Evolutionary conservation across 202 grass and related monocot genomes (phyloP).

Genomic region (Schoenoplectus triqueter): DNA sequence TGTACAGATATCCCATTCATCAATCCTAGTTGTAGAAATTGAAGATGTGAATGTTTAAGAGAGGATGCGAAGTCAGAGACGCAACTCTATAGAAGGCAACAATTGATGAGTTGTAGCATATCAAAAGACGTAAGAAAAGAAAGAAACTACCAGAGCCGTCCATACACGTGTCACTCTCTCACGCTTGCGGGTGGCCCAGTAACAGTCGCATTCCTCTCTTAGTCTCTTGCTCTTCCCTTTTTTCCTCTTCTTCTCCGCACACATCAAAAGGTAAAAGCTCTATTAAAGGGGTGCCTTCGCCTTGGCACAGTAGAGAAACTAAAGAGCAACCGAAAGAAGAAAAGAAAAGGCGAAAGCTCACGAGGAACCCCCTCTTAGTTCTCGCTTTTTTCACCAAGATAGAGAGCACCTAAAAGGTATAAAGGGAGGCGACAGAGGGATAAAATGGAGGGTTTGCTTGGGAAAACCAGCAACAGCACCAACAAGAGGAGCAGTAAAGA

Average conservation of each 20-base stretch:
- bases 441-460: slow-evolving; percentile 40
- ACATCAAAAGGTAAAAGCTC: slow-evolving; percentile 13
- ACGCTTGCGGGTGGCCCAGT: slow-evolving; percentile 15
- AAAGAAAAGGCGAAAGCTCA: slow-evolving; percentile 27
- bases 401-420: slow-evolving; percentile 1
- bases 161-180: slow-evolving; percentile 30
- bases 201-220: background rate
- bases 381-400: slow-evolving; percentile 17
- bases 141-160: slow-evolving; percentile 38
- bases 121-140: slow-evolving; percentile 18
- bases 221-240: background rate
- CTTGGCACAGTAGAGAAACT: background rate
- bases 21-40: background rate
- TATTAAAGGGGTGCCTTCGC: slow-evolving; percentile 30
- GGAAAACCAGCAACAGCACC: slow-evolving; percentile 25
- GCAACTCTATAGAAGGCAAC: background rate
- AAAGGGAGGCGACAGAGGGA: slow-evolving; percentile 1
- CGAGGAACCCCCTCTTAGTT: slow-evolving; percentile 34
- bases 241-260: slow-evolving; percentile 19
- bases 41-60: background rate
- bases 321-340: slow-evolving; percentile 39
- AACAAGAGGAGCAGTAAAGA: slow-evolving; percentile 29
- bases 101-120: background rate
- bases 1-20: background rate
- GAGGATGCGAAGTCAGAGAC: background rate